Conservation (phyloP, 2,329 filamentous ascomycete species). For the Alternaria ethzedia region DNA sequence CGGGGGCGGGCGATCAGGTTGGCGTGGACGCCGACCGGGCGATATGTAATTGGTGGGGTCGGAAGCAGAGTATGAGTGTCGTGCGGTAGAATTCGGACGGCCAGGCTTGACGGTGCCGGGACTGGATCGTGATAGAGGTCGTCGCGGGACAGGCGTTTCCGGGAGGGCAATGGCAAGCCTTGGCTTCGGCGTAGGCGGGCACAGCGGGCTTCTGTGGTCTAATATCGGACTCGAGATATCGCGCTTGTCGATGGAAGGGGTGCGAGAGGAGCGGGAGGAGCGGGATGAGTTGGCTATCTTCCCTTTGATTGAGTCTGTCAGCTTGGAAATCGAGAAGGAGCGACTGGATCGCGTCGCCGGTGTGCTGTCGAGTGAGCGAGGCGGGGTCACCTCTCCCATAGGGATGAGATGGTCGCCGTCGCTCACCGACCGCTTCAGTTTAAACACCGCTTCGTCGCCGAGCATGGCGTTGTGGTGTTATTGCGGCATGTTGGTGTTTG, state of each 20-base stretch:
- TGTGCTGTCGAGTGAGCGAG: constrained; percentile 13
- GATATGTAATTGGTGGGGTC: constrained; percentile 29
- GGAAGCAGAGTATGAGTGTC: constrained; percentile 27
- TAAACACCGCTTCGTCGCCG: constrained; percentile 22
- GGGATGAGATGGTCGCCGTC: constrained; percentile 27
- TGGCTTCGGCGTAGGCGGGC: constrained; percentile 14
- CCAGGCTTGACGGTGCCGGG: constrained; percentile 4
- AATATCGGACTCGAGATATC: constrained; percentile 36
- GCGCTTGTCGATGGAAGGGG: constrained; percentile 27
- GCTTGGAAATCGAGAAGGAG: constrained; percentile 36
- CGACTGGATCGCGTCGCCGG: constrained; percentile 18
- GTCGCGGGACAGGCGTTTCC: background rate
- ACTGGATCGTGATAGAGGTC: constrained; percentile 18
- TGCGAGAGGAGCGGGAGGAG: constrained; percentile 17
- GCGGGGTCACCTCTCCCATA: constrained; percentile 21
- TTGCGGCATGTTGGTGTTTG: constrained; percentile 8
- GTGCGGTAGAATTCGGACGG: background rate
- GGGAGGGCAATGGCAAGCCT: constrained; percentile 1
- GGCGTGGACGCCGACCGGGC: constrained; percentile 11
- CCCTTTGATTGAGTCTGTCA: constrained; percentile 35
- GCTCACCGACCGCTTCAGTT: constrained; percentile 35
- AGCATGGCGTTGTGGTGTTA: constrained; percentile 22
- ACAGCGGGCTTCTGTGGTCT: constrained; percentile 23
- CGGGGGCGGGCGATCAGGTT: constrained; percentile 15
- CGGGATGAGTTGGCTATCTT: constrained; percentile 22